These are phyloP conservation scores for Pseudogymnoascus sp. DNA, from an alignment of 2,329 filamentous ascomycete species.

Conservation along the genomic window DNA sequence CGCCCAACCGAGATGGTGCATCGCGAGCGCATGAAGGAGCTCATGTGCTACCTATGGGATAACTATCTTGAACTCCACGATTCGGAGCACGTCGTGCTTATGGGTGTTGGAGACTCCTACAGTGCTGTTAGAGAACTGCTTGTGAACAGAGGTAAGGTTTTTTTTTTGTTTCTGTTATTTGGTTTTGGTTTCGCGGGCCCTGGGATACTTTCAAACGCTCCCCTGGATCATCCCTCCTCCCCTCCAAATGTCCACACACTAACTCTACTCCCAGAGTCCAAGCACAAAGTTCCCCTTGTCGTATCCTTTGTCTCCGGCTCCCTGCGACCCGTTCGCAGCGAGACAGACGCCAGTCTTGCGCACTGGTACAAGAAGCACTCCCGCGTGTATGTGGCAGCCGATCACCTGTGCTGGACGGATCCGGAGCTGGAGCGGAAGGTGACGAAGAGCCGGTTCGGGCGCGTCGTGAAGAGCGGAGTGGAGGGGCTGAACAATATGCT, in stretches of 20 bases:
- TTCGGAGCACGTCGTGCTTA: constrained; percentile 68
- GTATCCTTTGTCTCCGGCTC: constrained; percentile 76
- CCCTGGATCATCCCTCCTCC: not conserved
- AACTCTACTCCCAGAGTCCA: constrained; percentile 46
- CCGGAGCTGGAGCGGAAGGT: constrained; percentile 54
- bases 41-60: constrained; percentile 88
- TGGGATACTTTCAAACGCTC: not conserved
- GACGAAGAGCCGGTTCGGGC: constrained; percentile 54
- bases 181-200: not conserved
- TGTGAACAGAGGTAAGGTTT: constrained; percentile 59
- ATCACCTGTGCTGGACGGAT: constrained; percentile 71
- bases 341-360: constrained; percentile 65
- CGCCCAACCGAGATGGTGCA: constrained; percentile 18
- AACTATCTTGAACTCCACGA: constrained; percentile 84
- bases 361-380: constrained; percentile 82
- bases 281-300: constrained; percentile 61
- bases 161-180: not conserved
- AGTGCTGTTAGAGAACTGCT: constrained; percentile 76
- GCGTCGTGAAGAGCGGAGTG: constrained; percentile 47
- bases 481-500: constrained; percentile 51
- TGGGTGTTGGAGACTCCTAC: constrained; percentile 88
- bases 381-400: constrained; percentile 66
- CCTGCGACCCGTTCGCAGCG: constrained; percentile 72
- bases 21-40: constrained; percentile 44
- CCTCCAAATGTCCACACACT: constrained; percentile 16